Percentiles rank a stretch among this genome's conserved stretches.
Conservation (phyloP, 495 filamentous ascomycete species). For the Penicillium maclennaniae region DNA sequence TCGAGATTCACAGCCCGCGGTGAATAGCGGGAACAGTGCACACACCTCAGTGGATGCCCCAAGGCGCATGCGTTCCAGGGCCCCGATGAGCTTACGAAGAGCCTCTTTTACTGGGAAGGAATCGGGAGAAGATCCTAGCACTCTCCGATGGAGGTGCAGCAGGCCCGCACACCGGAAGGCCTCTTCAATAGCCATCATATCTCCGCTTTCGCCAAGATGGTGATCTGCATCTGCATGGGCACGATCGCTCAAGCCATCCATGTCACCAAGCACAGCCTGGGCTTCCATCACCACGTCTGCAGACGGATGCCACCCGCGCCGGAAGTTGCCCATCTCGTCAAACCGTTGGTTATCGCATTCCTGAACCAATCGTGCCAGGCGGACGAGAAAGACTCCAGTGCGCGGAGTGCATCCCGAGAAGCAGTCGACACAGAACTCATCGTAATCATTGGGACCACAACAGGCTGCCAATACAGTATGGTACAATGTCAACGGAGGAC, state of each 20-base stretch:
- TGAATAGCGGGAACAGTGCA: slow-evolving; percentile 79
- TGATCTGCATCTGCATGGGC: slow-evolving; percentile 33
- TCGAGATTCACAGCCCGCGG: slow-evolving; percentile 71
- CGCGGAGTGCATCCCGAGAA: slow-evolving; percentile 73
- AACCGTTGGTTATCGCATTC: slow-evolving; percentile 67
- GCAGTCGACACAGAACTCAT: slow-evolving; percentile 70
- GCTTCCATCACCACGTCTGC: slow-evolving; percentile 51
- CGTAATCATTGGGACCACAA: slow-evolving; percentile 31
- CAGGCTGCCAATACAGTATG: slow-evolving; percentile 51
- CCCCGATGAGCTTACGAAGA: slow-evolving; percentile 58
- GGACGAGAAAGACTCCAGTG: slow-evolving; percentile 67
- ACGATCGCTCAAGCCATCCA: slow-evolving; percentile 35
- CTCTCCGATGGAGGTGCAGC: slow-evolving; percentile 71
- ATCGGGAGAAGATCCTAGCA: slow-evolving; percentile 55
- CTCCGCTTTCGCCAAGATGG: slow-evolving; percentile 36
- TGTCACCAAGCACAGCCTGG: slow-evolving; percentile 48
- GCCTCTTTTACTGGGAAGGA: slow-evolving; percentile 59
- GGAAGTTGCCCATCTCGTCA: slow-evolving; percentile 50
- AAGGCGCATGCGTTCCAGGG: slow-evolving; percentile 58
- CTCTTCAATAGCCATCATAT: slow-evolving; percentile 75
- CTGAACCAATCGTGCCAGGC: slow-evolving; percentile 68
- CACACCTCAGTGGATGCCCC: slow-evolving; percentile 72
- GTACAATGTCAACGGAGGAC: slow-evolving; percentile 52
- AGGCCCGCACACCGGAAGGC: slow-evolving; percentile 79
- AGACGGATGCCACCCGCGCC: slow-evolving; percentile 56